Conservation (phyloP, 441 rosid species). For the Jatropha podagrica region DNA sequence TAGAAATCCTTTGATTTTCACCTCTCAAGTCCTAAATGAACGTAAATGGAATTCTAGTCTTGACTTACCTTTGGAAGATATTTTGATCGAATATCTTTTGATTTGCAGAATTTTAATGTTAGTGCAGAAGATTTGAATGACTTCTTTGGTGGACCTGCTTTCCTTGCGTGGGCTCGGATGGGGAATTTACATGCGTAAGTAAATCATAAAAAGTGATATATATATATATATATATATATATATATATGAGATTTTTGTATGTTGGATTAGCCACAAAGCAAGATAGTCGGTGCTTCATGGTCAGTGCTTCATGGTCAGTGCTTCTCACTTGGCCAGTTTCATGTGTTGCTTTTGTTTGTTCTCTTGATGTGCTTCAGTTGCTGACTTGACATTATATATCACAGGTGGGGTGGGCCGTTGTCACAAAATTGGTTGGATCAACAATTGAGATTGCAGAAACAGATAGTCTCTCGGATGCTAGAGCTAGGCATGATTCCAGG, state of each 20-base stretch:
- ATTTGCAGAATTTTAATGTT: conserved; percentile 69
- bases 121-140: conserved; percentile 67
- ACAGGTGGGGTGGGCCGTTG: conserved; percentile 98
- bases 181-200: conserved; percentile 94
- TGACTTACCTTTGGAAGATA: background rate
- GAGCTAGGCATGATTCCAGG: conserved; percentile 99
- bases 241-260: background rate
- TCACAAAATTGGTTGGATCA: conserved; percentile 82
- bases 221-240: too few relatives aligned
- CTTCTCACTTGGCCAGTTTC: background rate
- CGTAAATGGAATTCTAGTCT: background rate
- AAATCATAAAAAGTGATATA: background rate
- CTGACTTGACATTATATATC: conserved; percentile 12
- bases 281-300: background rate
- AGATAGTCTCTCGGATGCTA: conserved; percentile 78
- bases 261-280: conserved; percentile 5
- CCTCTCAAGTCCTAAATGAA: background rate
- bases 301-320: background rate
- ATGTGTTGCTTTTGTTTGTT: background rate
- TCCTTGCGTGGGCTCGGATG: conserved; percentile 99
- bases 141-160: conserved; percentile 98
- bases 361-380: conserved; percentile 14
- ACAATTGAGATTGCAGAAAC: conserved; percentile 81
- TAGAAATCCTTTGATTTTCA: background rate
- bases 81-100: conserved; percentile 8